Evolutionary conservation across 1,284 basidiomycete genomes (phyloP), one percentile per base, ranked within the genome.

Genomic region (Irpex sp.): DNA sequence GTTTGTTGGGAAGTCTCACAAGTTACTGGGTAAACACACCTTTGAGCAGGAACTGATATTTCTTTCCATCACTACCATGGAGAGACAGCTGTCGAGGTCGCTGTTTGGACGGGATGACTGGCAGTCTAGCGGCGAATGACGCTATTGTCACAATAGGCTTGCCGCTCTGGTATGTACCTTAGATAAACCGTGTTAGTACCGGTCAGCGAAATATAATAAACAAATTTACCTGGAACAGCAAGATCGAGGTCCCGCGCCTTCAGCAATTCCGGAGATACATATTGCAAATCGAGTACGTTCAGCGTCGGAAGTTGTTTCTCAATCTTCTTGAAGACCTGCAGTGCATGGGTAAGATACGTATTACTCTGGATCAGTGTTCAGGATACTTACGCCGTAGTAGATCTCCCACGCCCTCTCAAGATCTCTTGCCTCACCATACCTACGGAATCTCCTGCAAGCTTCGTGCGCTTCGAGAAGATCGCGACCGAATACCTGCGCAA

Each of bases 361-460:
- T 17, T 11, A 37, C 6, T 47, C 11, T 19, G 11, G 5, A 2
- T n/a, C 6, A 19, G 31, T n/a, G 47, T 13, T 53, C 35, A 33
- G 3, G 17, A 17, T 8, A 68, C 82, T 63, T 74, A 87, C 88
- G 58, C 90, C 89, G 72, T 98, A 99, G 78, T 99, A 99, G 35
- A 99, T 93, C 72, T 99, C 97, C 97, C 97, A 99, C 15, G 97
- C 97, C 74, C 94, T 95, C 73, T 98, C 97, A 61, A 99, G 80
- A 72, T 99, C 95, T 63, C 87, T 88, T 62, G 88, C 86, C 73
- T 99, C 96, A 46, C 93, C 93, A 71, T 93, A 93, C 46, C 88
- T 84, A 47, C 92, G 88, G 81, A 93, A 99, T 51, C 94, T 83
- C 60, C 89, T 83, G 68, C 95, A 95, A 55, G 94, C 95, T 72